Conservation (phyloP, 192 early-diverging fungal species). For the Umbelopsis ramanniana region DNA sequence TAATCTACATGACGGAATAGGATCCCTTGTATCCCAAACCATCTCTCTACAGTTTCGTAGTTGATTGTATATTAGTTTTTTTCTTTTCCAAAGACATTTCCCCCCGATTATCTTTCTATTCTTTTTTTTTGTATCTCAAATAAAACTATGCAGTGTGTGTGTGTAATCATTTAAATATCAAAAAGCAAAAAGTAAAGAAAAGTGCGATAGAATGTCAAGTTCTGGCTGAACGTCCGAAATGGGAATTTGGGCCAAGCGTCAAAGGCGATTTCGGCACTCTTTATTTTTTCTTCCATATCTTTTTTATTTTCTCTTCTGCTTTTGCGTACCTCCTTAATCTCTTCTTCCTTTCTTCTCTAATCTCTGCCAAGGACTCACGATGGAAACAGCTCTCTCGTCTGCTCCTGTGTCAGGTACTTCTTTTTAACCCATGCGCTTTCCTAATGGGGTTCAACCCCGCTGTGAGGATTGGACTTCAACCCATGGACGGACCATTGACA, state of each 20-base stretch:
- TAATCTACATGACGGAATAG: not conserved
- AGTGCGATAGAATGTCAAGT: too few species aligned
- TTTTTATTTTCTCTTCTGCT: not conserved
- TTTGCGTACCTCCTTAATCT: not conserved
- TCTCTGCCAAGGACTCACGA: not conserved
- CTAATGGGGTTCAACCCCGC: conserved; percentile 3
- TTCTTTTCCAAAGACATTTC: not conserved
- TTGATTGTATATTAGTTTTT: not conserved
- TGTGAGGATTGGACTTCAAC: too few species aligned
- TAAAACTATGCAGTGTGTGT: conserved; percentile 18
- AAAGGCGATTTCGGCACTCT: not conserved
- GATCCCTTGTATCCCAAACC: not conserved
- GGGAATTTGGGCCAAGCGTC: not conserved
- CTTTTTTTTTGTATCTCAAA: not conserved
- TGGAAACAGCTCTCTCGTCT: not conserved
- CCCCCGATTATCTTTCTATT: not conserved
- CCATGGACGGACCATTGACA: not conserved
- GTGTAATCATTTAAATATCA: conserved; percentile 3
- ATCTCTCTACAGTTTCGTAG: not conserved
- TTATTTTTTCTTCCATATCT: not conserved
- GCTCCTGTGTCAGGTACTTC: conserved; percentile 17
- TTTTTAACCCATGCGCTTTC: not conserved
- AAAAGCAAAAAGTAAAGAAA: too few species aligned
- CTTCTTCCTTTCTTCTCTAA: not conserved
- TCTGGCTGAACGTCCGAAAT: too few species aligned